Conservation (phyloP, 106 monocot species). For the Narthecium ossifragum region DNA sequence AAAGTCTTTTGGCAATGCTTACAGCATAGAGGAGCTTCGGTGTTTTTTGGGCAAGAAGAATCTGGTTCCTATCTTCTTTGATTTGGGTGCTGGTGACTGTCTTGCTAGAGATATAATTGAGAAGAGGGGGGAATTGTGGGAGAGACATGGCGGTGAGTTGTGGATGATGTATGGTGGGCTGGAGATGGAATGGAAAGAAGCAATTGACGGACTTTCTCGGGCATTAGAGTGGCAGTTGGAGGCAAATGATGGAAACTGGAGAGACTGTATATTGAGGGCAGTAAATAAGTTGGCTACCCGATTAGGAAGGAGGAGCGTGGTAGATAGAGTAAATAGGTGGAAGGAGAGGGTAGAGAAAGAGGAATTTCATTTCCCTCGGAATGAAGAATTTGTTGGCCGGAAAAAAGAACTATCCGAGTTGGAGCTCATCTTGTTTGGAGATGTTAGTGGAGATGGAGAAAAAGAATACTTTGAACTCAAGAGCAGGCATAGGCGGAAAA, state of each 20-base stretch:
- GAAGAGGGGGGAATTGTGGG: conserved; percentile 84
- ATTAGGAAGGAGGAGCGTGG: conserved; percentile 67
- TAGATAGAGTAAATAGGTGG: conserved; percentile 79
- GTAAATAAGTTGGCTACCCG: conserved; percentile 60
- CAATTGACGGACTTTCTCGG: conserved; percentile 67
- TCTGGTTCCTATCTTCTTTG: conserved; percentile 74
- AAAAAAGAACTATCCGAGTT: conserved; percentile 81
- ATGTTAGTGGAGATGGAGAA: conserved; percentile 78
- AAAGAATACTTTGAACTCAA: conserved; percentile 83
- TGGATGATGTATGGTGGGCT: conserved; percentile 81
- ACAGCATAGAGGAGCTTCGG: conserved; percentile 73
- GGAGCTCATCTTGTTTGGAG: conserved; percentile 86
- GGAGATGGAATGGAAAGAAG: conserved; percentile 85
- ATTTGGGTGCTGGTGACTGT: conserved; percentile 59
- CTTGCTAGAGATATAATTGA: conserved; percentile 86
- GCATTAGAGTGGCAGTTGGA: conserved; percentile 63
- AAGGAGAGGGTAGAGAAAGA: conserved; percentile 67
- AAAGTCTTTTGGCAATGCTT: conserved; percentile 79
- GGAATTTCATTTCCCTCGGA: conserved; percentile 76
- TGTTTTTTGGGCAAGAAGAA: conserved; percentile 66
- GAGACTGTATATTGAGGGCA: conserved; percentile 68
- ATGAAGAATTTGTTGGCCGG: conserved; percentile 71
- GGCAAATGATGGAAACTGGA: conserved; percentile 84
- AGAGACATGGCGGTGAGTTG: conserved; percentile 82
- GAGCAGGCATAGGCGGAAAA: conserved; percentile 39